Percentiles rank a stretch among this genome's conserved stretches.
These are phyloP conservation scores for Lactarius sp. DNA, from an alignment of 768 basidiomycete species.

Conservation along the genomic window DNA sequence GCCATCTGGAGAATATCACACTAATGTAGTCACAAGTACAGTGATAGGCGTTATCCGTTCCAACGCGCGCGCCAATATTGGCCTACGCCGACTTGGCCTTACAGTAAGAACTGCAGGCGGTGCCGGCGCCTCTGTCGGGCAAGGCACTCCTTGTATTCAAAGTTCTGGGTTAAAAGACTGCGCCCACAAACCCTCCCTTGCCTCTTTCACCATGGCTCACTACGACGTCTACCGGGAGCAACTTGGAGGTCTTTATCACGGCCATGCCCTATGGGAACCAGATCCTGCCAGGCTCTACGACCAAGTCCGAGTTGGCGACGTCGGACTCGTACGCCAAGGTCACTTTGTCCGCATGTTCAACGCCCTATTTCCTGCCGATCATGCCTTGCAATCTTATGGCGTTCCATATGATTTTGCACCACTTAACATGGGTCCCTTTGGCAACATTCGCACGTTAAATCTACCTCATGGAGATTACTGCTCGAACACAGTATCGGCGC, in stretches of 20 bases:
- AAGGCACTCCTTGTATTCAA: background rate
- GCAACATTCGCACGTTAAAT: slow-evolving; percentile 3
- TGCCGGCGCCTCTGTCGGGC: background rate
- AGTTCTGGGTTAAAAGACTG: background rate
- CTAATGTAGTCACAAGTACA: background rate
- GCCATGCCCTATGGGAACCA: slow-evolving; percentile 26
- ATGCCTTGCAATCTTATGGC: background rate
- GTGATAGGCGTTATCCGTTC: background rate
- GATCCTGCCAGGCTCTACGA: slow-evolving; percentile 22
- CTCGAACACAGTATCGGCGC: background rate
- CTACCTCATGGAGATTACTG: slow-evolving; percentile 4
- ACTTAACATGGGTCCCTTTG: slow-evolving; percentile 13
- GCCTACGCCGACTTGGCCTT: background rate
- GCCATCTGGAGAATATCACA: background rate
- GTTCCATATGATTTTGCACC: slow-evolving; percentile 10
- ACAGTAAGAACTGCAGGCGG: background rate
- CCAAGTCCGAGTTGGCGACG: slow-evolving; percentile 25
- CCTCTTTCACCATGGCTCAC: background rate
- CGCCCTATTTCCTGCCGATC: slow-evolving; percentile 8
- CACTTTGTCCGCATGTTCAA: slow-evolving; percentile 26
- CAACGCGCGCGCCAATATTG: background rate
- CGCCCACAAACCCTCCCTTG: background rate
- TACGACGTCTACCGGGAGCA: slow-evolving; percentile 23
- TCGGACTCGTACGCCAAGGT: slow-evolving; percentile 25
- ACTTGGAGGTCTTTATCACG: slow-evolving; percentile 12